Evolutionary conservation across 2,329 filamentous ascomycete genomes (phyloP).

Genomic region (Daldinia eschscholtzii): DNA sequence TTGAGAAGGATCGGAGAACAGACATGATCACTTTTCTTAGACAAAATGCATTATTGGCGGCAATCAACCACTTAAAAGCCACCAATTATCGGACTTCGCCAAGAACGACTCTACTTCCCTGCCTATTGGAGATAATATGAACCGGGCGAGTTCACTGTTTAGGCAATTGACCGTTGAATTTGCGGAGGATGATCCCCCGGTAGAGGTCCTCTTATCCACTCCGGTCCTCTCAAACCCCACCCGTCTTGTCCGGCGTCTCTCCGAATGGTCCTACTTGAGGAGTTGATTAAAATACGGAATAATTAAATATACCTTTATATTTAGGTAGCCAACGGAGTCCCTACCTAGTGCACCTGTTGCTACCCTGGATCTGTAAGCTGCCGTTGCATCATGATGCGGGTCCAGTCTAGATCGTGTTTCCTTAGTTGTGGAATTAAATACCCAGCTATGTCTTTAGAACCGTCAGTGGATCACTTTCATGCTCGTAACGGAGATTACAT

Average conservation of each 20-base stretch:
- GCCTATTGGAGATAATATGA: constrained; percentile 3
- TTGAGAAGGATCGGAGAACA: not conserved
- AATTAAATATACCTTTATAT: constrained; percentile 6
- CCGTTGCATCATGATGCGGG: constrained; percentile 23
- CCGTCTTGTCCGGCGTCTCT: not conserved
- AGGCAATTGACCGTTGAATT: constrained; percentile 32
- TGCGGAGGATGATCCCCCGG: constrained; percentile 32
- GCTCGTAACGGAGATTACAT: constrained; percentile 14
- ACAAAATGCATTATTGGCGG: constrained; percentile 27
- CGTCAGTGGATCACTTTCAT: not conserved
- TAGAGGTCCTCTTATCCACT: constrained; percentile 17
- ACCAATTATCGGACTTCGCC: constrained; percentile 27
- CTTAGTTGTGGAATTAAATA: constrained; percentile 2
- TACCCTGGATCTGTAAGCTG: constrained; percentile 8
- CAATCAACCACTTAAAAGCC: constrained; percentile 24
- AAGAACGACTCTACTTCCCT: constrained; percentile 9
- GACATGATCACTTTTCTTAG: not conserved
- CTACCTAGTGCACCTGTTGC: constrained; percentile 11
- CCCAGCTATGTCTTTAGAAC: not conserved
- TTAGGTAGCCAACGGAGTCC: not conserved
- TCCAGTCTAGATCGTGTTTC: constrained; percentile 24
- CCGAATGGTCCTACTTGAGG: constrained; percentile 3
- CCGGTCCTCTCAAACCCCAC: constrained; percentile 16
- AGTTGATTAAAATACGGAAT: constrained; percentile 23
- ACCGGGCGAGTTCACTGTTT: constrained; percentile 24